Percentiles rank a stretch among this genome's conserved stretches.
These are phyloP conservation scores for Claviceps quebecensis DNA, from an alignment of 2,329 filamentous ascomycete genomes.

Conservation along the genomic window DNA sequence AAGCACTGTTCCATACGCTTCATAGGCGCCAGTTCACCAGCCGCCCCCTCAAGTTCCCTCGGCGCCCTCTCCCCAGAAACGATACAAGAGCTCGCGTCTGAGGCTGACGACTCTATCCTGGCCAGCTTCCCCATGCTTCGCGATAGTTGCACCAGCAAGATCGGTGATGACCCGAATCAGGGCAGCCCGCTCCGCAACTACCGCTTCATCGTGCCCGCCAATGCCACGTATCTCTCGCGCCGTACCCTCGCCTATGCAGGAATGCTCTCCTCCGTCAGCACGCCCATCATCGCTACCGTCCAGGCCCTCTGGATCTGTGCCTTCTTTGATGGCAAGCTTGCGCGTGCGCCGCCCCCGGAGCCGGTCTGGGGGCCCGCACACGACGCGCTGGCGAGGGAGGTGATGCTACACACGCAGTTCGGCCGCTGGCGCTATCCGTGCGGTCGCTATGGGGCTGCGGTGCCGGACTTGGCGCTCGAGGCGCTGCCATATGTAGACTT, in stretches of 20 bases:
- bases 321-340: conserved; percentile 1
- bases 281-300: background rate
- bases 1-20: conserved; percentile 30
- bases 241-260: background rate
- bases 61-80: background rate
- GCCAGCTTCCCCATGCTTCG: background rate
- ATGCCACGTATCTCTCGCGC: background rate
- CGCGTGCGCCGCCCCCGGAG: background rate
- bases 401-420: conserved; percentile 52
- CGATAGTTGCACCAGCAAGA: background rate
- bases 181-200: background rate
- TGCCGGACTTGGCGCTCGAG: conserved; percentile 66
- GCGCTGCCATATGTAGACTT: conserved; percentile 23
- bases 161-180: background rate
- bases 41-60: background rate
- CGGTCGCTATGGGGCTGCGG: conserved; percentile 42
- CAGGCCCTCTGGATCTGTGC: conserved; percentile 1
- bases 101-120: conserved; percentile 1
- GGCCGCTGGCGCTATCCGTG: conserved; percentile 55
- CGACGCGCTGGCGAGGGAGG: conserved; percentile 32
- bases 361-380: conserved; percentile 11
- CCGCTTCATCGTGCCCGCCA: conserved; percentile 1
- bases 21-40: background rate
- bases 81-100: background rate
- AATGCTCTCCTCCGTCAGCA: background rate